These are phyloP conservation scores for Solanum piurae DNA, from an alignment of 257 asterid species.

Conservation along the genomic window DNA sequence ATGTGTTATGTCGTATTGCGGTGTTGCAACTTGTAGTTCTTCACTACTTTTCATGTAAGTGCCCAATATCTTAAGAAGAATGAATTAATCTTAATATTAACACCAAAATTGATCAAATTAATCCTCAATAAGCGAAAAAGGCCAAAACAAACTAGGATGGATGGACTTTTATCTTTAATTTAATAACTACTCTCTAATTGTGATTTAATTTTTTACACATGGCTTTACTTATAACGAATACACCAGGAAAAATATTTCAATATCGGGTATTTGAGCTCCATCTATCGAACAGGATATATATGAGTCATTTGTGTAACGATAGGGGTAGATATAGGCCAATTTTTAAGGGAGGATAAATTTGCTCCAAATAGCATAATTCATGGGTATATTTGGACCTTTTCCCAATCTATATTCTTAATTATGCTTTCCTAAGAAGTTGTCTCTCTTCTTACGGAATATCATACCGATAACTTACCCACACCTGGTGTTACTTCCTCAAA, in stretches of 20 bases:
- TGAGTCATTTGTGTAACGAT: neutral
- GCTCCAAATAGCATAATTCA: neutral
- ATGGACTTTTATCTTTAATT: neutral
- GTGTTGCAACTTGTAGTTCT: neutral
- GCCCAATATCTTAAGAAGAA: neutral
- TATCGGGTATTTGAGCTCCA: neutral
- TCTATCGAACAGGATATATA: neutral
- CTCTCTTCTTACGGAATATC: neutral
- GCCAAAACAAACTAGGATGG: neutral
- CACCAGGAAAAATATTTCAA: neutral
- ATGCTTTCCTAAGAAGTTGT: neutral
- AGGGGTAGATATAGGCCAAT: neutral
- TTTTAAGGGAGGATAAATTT: neutral
- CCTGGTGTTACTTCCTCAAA: neutral
- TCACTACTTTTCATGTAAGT: neutral
- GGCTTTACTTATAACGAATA: neutral
- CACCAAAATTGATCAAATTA: neutral
- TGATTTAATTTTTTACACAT: neutral
- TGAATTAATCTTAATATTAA: neutral
- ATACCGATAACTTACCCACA: neutral
- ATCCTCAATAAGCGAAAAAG: neutral
- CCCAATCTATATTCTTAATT: neutral
- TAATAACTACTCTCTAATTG: neutral
- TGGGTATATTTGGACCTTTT: neutral
- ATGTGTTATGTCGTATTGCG: neutral